Base-by-base conservation (phyloP, 163 green algal genomes). In the Prototheca cutis region DNA sequence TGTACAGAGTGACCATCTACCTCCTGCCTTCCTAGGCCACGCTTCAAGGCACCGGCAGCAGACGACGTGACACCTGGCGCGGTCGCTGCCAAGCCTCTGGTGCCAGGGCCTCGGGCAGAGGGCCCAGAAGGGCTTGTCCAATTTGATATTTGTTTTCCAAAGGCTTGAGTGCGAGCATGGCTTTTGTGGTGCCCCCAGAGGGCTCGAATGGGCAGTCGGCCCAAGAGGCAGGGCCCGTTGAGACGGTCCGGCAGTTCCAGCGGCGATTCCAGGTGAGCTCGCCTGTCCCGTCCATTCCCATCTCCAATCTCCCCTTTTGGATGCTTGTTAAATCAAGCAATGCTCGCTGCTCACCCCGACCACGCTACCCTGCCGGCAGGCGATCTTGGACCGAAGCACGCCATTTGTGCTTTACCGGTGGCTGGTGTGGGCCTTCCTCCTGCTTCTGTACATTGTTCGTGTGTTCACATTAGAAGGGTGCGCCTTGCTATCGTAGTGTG, bases 361-460 rank as follows among this genome's bases (percentile, higher is more conserved):
- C n/a, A n/a, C n/a, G n/a, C n/a, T n/a, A n/a, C 18, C 17, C 42
- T 33, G 51, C 30, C 39, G 45, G 53, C 60, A 72, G 59, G 28
- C 55, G n/a, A 21, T 86, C 4, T 63, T 95, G 21, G 87, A 95
- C 66, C 82, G 70, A 34, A 72, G 32, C 53, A 74, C 80, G 8
- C 87, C 85, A 4, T 72, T 84, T 48, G 62, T 78, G 0, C 48
- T 61, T 0, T 68, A 77, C 18, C 67, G 88, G 18, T 95, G 88
- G 88, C 19, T 72, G 5, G 74, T 34, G 4, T 75, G 81, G 25
- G 51, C 53, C 0, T 19, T 68, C 0, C 32, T 87, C 3, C 15
- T 84, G 3, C 3, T 84, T 2, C 7, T 85, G 7, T 96, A 95
- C 66, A 29, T 63, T 1, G 4, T 90, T 4, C 72, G 88, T 15